These are phyloP conservation scores for Alternaria sp. DNA, from an alignment of 2,329 filamentous ascomycete species.

Conservation along the genomic window DNA sequence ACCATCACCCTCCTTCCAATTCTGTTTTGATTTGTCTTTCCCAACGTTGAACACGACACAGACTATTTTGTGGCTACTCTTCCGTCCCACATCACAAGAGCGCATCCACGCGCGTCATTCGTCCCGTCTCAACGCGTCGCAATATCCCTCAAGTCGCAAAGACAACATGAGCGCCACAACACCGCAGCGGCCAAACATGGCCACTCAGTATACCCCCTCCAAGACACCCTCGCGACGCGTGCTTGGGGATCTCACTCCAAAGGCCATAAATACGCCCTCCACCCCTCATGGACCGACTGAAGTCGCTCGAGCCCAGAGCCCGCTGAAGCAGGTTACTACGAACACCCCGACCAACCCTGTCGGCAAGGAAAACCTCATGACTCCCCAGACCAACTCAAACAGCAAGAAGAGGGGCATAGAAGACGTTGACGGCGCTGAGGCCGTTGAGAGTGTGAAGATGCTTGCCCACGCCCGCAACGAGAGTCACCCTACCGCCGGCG, in stretches of 20 bases:
- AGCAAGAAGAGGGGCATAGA: conserved; percentile 45
- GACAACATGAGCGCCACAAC: conserved; percentile 29
- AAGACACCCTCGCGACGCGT: conserved; percentile 43
- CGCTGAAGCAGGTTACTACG: conserved; percentile 42
- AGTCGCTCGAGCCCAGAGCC: conserved; percentile 36
- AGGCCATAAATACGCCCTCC: conserved; percentile 42
- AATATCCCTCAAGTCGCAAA: conserved; percentile 12
- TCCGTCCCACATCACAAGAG: not conserved
- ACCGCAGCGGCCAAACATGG: conserved; percentile 32
- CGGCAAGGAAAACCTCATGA: conserved; percentile 40
- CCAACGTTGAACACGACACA: not conserved
- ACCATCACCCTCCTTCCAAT: conserved; percentile 16
- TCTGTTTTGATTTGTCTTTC: not conserved
- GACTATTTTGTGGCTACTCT: not conserved
- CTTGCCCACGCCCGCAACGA: conserved; percentile 31
- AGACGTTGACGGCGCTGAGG: conserved; percentile 44
- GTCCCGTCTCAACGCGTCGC: conserved; percentile 31
- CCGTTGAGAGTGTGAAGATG: conserved; percentile 32
- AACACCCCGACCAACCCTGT: conserved; percentile 28
- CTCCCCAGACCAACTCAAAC: conserved; percentile 18
- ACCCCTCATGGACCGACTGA: conserved; percentile 33
- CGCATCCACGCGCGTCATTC: conserved; percentile 8
- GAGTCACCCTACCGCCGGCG: conserved; percentile 13
- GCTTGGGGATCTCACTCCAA: conserved; percentile 43
- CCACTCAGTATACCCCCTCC: conserved; percentile 32